Percentiles rank a stretch among this genome's conserved stretches.
Conservation (phyloP, 306 rosid genomes). For the Cucurbita pepo region DNA sequence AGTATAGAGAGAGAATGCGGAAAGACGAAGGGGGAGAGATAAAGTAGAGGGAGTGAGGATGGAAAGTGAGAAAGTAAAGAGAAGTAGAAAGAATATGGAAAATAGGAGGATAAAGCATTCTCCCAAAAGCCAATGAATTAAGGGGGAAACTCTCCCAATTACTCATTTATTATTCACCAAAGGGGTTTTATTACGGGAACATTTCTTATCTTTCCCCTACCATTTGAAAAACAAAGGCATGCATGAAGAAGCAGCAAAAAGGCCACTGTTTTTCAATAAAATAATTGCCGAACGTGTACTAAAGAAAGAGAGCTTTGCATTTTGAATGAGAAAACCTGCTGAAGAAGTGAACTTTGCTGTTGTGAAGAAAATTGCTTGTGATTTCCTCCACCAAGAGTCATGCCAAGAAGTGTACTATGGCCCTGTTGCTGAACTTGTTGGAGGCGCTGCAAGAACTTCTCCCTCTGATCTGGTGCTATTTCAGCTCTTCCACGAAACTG, state of each 20-base stretch:
- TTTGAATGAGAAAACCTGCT: slow-evolving; percentile 37
- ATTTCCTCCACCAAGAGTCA: slow-evolving; percentile 75
- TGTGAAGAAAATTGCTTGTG: slow-evolving; percentile 72
- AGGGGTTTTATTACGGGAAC: background rate
- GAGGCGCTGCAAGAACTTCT: slow-evolving; percentile 80
- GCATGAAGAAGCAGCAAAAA: background rate
- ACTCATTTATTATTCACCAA: background rate
- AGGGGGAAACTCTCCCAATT: background rate
- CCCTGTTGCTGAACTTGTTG: slow-evolving; percentile 97
- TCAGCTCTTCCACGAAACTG: slow-evolving; percentile 91
- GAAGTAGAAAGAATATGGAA: too few species aligned
- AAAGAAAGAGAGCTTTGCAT: background rate
- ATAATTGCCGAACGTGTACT: background rate
- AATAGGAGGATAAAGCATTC: background rate
- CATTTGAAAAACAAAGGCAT: background rate
- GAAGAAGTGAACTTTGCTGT: slow-evolving; percentile 75
- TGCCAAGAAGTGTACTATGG: slow-evolving; percentile 55
- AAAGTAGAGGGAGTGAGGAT: too few species aligned
- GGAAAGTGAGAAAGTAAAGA: too few species aligned
- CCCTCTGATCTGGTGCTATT: slow-evolving; percentile 91
- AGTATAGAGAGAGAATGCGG: too few species aligned
- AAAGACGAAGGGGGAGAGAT: too few species aligned
- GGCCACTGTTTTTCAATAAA: background rate
- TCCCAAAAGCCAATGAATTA: background rate
- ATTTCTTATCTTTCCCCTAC: background rate